phyloP scores from a whole-genome alignment of 768 basidiomycete species.

The Phylloporus rhodoxanthus region DNA sequence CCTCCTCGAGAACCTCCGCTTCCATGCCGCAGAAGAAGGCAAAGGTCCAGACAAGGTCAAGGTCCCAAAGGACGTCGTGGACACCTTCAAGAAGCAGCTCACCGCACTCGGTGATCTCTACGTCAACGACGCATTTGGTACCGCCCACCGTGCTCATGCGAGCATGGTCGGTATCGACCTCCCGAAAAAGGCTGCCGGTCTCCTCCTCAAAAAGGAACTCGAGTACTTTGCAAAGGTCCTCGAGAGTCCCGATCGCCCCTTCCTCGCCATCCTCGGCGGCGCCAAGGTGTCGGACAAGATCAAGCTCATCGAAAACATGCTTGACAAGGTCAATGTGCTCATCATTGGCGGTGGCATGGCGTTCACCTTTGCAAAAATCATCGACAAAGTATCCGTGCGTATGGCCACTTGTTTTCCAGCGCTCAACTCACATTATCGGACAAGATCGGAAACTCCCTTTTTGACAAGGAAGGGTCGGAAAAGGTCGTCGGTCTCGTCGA shows the following conservation, averaged over 20 bases:
- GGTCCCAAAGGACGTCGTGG: conserved; percentile 76
- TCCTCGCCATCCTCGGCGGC: conserved; percentile 97
- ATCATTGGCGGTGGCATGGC: conserved; percentile 99
- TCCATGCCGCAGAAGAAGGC: conserved; percentile 98
- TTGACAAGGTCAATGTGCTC: conserved; percentile 95
- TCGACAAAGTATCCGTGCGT: conserved; percentile 68
- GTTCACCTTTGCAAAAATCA: conserved; percentile 97
- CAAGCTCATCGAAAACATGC: conserved; percentile 96
- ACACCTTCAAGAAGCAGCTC: conserved; percentile 80
- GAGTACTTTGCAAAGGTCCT: conserved; percentile 98
- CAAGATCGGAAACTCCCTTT: conserved; percentile 89
- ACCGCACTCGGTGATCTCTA: conserved; percentile 94
- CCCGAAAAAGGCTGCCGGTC: conserved; percentile 87
- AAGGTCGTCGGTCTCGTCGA: conserved; percentile 80
- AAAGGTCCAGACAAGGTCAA: conserved; percentile 96
- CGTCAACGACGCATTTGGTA: conserved; percentile 98
- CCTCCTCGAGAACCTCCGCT: conserved; percentile 95
- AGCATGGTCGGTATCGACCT: conserved; percentile 98
- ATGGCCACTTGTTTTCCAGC: neutral
- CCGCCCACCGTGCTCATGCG: conserved; percentile 96
- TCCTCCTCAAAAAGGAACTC: conserved; percentile 97
- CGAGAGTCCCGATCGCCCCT: conserved; percentile 89
- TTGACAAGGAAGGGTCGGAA: conserved; percentile 81
- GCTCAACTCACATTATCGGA: conserved; percentile 7
- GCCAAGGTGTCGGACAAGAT: conserved; percentile 99